Base-by-base conservation (phyloP, 2,329 filamentous ascomycete genomes). In the Alternaria sp. region DNA sequence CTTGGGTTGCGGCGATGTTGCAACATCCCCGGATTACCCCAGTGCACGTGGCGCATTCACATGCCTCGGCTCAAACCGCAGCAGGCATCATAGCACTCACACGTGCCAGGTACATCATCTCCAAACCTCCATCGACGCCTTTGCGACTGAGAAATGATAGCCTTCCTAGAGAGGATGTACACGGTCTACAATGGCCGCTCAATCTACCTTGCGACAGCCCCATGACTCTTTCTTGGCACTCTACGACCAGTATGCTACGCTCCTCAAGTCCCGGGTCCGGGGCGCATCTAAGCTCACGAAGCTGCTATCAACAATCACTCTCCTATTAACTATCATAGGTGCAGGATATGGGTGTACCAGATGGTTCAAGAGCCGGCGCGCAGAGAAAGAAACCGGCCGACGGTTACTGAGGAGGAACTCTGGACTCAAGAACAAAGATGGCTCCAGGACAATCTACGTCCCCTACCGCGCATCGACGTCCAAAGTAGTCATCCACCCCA, bases 391-490 rank as follows among this genome's bases (percentile, higher is more conserved):
- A 69, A 90, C 93, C 68, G 93, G 93, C 5, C 84, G 87, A 62
- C 90, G 91, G 65, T 84, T 99, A 52, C 82, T 98, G 63, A 87
- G 95, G 57, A 90, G 91, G 60, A 99, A 99, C 79, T 98, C 94
- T 31, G 96, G 93, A 71, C 83, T 98, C 62, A 87, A 91, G 78
- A 92, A 94, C 70, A 97, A 97, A 80, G 95, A 98, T 82, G 95
- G 95, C 49, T 94, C 92, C 48, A 86, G 95, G 54, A 96, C 93
- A 13, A 95, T 99, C 58, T 98, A 95, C 73, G 95, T 99, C 28
- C 93, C 94, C 2, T 95, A 97, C 78, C 92, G 92, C 77, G 86
- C 93, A 67, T 84, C 88, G 53, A 97, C 93, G 2, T 90, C 93
- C 66, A 96, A 96, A 77, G 94, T 99, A 46, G 90, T 90, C 56